Evolutionary conservation across 257 asterid genomes (phyloP).

Genomic region (Nicotiana undulata): DNA sequence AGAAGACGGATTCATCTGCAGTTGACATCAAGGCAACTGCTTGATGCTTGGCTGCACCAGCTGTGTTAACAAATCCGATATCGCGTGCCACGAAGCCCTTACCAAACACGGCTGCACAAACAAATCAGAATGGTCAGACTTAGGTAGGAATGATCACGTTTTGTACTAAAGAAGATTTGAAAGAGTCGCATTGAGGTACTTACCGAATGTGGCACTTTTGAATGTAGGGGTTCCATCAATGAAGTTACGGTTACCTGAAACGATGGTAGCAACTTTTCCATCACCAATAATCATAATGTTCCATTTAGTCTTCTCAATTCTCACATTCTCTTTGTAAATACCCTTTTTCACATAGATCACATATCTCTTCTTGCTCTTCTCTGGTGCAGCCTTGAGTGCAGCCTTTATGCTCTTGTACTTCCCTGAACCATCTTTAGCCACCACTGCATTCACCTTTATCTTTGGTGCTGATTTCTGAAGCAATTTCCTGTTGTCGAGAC

Average conservation of each 20-base stretch:
- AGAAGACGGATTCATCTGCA: constrained; percentile 30
- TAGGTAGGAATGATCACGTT: constrained; percentile 16
- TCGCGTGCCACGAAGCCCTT: constrained; percentile 70
- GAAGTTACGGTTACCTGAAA: constrained; percentile 31
- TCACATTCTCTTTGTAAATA: constrained; percentile 36
- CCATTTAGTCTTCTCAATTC: constrained; percentile 38
- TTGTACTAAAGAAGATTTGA: constrained; percentile 6
- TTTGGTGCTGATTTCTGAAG: constrained; percentile 10
- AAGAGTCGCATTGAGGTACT: not conserved
- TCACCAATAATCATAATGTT: constrained; percentile 47
- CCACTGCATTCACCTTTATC: constrained; percentile 36
- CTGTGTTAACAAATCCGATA: constrained; percentile 38
- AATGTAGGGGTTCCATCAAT: constrained; percentile 47
- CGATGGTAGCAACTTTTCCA: constrained; percentile 34
- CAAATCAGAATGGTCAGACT: too few species aligned
- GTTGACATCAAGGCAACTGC: constrained; percentile 43
- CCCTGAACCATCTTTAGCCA: constrained; percentile 43
- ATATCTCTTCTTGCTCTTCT: constrained; percentile 28
- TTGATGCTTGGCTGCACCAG: constrained; percentile 44
- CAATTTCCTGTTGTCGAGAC: constrained; percentile 19
- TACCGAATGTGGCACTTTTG: constrained; percentile 43
- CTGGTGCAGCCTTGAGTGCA: constrained; percentile 40
- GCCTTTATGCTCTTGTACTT: constrained; percentile 29
- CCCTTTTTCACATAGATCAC: constrained; percentile 42
- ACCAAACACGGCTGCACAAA: constrained; percentile 17